A percentile compares a stretch with the other conserved stretches of the same genome.
These are phyloP conservation scores for Phaeosphaeriaceae sp. DNA, from an alignment of 2,329 filamentous ascomycete species.

Conservation along the genomic window DNA sequence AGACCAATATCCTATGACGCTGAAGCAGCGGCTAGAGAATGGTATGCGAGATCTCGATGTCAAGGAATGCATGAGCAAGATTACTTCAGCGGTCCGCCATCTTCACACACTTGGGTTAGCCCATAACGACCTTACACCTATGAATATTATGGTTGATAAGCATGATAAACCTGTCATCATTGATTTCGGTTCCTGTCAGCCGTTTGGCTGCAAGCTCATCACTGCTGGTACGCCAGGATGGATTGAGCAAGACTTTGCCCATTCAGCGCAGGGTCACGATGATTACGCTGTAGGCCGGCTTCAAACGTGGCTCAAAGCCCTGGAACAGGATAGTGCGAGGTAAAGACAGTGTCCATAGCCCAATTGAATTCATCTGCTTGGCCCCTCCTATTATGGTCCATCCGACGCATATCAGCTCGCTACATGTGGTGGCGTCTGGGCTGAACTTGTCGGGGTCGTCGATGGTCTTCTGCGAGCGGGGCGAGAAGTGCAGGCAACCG, in stretches of 20 bases:
- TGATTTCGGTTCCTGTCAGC: conserved; percentile 46
- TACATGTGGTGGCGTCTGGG: too few relatives aligned
- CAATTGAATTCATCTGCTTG: too few relatives aligned
- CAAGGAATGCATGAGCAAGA: conserved; percentile 11
- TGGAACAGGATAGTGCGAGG: too few relatives aligned
- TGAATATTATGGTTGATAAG: conserved; percentile 45
- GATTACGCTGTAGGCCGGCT: conserved; percentile 16
- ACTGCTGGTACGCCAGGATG: conserved; percentile 34
- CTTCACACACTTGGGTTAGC: conserved; percentile 9
- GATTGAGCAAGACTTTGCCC: conserved; percentile 30
- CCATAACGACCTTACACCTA: conserved; percentile 45
- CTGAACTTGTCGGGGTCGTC: too few relatives aligned
- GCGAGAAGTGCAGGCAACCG: too few relatives aligned
- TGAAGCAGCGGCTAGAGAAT: conserved; percentile 11
- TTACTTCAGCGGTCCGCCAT: conserved; percentile 18
- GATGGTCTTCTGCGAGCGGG: too few relatives aligned
- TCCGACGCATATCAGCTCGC: too few relatives aligned
- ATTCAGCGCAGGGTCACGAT: conserved; percentile 16
- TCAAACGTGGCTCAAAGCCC: conserved; percentile 12
- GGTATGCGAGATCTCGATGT: conserved; percentile 2
- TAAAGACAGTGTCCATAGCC: too few relatives aligned
- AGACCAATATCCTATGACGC: not conserved
- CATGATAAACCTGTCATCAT: conserved; percentile 42
- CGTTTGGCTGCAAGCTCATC: conserved; percentile 32
- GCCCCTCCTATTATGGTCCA: too few relatives aligned